Evolutionary conservation across 148 eudicot species (phyloP), one percentile per base, ranked within the genome.

Genomic region (Salicornia ramosissima): DNA sequence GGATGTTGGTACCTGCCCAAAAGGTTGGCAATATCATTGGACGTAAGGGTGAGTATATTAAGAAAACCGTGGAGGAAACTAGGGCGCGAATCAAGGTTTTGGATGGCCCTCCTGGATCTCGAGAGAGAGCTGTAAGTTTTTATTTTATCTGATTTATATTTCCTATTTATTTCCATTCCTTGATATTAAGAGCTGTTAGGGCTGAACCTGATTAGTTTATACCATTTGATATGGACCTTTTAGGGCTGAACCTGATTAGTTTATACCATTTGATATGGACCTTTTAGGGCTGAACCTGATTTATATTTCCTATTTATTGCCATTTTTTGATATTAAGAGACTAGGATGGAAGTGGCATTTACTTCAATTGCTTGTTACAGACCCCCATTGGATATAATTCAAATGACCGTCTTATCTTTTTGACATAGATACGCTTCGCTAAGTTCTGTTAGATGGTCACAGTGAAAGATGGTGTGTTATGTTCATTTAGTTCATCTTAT

Each of bases 71-170:
- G 63, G 98, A 93, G 78, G 98, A 93, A 78, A 86, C 98, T 31
- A 86, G 78, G 69, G 92, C 98, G 36, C 95, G 98, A 49, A 88
- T 93, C 64, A 93, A 93, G 79, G 81, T 93, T 85, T 88, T 93
- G 72, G 98, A 93, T 69, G 96, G 96, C 50, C 95, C 96, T 79
- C 98, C 92, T 30, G 96, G 98, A 62, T 85, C 88, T 18, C 80
- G 82, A 26, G 96, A 90, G 78, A 87, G 98, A 84, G 83, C 98
- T 80, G 98, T 93, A 79, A 93, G 98, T n/a, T n/a, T n/a, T n/a
- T n/a, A n/a, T n/a, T n/a, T n/a, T n/a, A n/a, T n/a, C n/a, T n/a
- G n/a, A n/a, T n/a, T n/a, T n/a, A n/a, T n/a, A n/a, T n/a, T n/a
- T n/a, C n/a, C n/a, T n/a, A n/a, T n/a, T n/a, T n/a, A n/a, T n/a